Conservation (phyloP, 2,329 filamentous ascomycete genomes). For the Ceratocystis papillata region DNA sequence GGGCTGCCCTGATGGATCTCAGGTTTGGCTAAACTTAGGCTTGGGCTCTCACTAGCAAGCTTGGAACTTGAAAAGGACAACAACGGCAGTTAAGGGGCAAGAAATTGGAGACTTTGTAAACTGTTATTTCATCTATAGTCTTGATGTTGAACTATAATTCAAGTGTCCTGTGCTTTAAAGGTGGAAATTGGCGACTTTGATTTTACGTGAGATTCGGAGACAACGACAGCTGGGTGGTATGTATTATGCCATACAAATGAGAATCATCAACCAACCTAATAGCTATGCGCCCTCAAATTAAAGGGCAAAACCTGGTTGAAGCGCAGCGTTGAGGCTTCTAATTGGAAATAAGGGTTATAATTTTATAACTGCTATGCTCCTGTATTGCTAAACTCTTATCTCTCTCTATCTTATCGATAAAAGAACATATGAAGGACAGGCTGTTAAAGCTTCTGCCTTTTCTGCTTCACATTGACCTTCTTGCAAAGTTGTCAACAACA, state of each 20-base stretch:
- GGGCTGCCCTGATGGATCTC: conserved; percentile 22
- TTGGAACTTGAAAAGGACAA: not conserved
- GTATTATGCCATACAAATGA: too few species aligned
- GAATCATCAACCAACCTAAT: too few species aligned
- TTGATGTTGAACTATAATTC: too few species aligned
- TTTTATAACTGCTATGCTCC: too few species aligned
- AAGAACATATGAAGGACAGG: conserved; percentile 1
- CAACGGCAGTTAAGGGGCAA: not conserved
- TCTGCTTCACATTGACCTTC: not conserved
- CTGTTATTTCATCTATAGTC: too few species aligned
- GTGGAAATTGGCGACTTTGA: too few species aligned
- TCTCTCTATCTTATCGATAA: conserved; percentile 13
- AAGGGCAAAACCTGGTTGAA: not conserved
- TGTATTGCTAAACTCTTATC: not conserved
- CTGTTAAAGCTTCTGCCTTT: conserved; percentile 13
- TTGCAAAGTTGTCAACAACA: conserved; percentile 1
- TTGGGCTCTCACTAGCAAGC: not conserved
- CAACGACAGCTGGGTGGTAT: too few species aligned
- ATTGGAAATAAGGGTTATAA: not conserved
- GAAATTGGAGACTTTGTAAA: not conserved
- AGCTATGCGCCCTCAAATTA: too few species aligned
- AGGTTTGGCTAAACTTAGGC: conserved; percentile 3
- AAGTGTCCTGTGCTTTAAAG: too few species aligned
- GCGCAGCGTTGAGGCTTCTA: not conserved
- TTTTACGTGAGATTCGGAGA: too few species aligned